These are phyloP conservation scores for Pterocarpus macrocarpus DNA, from an alignment of 306 rosid genomes.

Conservation along the genomic window DNA sequence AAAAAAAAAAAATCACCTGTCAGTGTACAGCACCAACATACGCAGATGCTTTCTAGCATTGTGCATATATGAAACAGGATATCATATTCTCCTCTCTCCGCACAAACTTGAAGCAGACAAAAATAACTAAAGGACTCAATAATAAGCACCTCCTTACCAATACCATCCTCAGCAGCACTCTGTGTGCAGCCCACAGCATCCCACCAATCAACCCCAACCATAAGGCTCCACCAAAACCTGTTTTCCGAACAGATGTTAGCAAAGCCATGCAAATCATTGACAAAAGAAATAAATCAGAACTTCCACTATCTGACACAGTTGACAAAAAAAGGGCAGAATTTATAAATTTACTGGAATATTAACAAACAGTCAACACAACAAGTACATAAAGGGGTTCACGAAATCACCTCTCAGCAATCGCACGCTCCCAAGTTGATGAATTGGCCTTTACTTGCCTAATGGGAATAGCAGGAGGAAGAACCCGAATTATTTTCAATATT, in stretches of 20 bases:
- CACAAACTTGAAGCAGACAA: constrained; percentile 19
- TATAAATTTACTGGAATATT: constrained; percentile 28
- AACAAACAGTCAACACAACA: constrained; percentile 18
- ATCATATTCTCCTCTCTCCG: constrained; percentile 21
- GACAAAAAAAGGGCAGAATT: constrained; percentile 30
- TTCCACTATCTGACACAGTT: constrained; percentile 15
- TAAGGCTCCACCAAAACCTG: constrained; percentile 99
- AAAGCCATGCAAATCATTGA: constrained; percentile 38
- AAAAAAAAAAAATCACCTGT: constrained; percentile 47
- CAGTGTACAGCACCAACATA: constrained; percentile 32
- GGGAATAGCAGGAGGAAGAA: constrained; percentile 94
- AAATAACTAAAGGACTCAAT: constrained; percentile 2
- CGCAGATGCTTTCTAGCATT: constrained; percentile 12
- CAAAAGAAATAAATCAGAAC: constrained; percentile 32
- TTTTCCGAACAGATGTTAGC: constrained; percentile 44
- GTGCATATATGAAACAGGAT: constrained; percentile 21
- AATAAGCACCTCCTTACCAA: constrained; percentile 67
- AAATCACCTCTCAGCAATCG: constrained; percentile 94
- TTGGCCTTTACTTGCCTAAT: constrained; percentile 77
- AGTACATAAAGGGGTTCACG: constrained; percentile 3
- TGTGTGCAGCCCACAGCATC: constrained; percentile 99
- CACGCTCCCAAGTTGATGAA: constrained; percentile 94
- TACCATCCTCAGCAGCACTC: constrained; percentile 99
- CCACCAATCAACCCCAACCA: constrained; percentile 99
- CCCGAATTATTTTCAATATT: constrained; percentile 83